These are phyloP conservation scores for Verticillium tricorpus DNA, from an alignment of 2,329 filamentous ascomycete genomes.

Conservation along the genomic window DNA sequence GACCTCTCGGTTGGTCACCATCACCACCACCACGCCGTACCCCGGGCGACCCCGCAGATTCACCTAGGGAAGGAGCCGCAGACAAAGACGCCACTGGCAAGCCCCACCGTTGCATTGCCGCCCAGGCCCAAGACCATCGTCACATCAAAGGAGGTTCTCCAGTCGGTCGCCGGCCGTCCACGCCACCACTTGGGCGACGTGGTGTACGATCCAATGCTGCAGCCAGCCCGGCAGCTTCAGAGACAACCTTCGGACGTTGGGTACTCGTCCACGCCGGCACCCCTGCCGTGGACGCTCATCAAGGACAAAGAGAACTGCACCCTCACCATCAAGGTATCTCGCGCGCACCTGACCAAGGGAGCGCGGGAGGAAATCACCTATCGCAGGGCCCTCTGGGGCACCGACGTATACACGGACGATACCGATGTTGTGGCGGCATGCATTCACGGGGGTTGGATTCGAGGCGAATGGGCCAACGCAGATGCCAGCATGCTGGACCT, in stretches of 20 bases:
- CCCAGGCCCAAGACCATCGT: slow-evolving; percentile 63
- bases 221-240: slow-evolving; percentile 42
- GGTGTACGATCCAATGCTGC: slow-evolving; percentile 69
- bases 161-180: slow-evolving; percentile 65
- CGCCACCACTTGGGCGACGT: slow-evolving; percentile 81
- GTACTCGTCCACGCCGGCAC: slow-evolving; percentile 57
- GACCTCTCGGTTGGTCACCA: slow-evolving; percentile 23
- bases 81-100: slow-evolving; percentile 24
- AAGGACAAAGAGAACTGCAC: slow-evolving; percentile 82
- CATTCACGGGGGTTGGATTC: slow-evolving; percentile 89
- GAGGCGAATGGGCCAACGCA: slow-evolving; percentile 79
- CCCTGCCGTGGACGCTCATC: slow-evolving; percentile 69
- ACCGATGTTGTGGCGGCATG: slow-evolving; percentile 90
- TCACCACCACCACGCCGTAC: slow-evolving; percentile 46
- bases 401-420: slow-evolving; percentile 92
- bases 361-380: slow-evolving; percentile 80
- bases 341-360: slow-evolving; percentile 64
- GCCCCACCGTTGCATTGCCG: slow-evolving; percentile 38
- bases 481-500: slow-evolving; percentile 64
- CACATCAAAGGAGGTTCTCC: slow-evolving; percentile 64
- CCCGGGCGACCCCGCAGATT: slow-evolving; percentile 24
- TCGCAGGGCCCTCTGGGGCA: slow-evolving; percentile 82
- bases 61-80: slow-evolving; percentile 11
- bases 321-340: slow-evolving; percentile 80
- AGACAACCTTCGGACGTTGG: slow-evolving; percentile 34